A percentile compares a stretch with the other conserved stretches of the same genome.
Evolutionary conservation across 441 rosid genomes (phyloP).

Genomic region (Pelargonium australe): DNA sequence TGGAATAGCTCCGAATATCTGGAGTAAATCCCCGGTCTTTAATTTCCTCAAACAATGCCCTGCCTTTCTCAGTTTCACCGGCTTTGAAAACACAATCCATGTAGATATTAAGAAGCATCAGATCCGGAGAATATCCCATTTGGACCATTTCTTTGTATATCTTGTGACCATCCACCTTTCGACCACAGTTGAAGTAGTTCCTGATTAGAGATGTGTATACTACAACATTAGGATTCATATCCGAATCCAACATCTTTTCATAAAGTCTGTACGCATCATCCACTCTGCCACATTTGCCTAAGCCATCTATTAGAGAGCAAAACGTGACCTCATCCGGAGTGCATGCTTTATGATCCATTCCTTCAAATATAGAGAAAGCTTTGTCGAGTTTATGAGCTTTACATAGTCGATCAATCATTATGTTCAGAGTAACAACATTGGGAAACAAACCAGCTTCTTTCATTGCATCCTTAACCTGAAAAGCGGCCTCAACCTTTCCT

Average conservation of each 20-base stretch:
- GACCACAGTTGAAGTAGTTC: slow-evolving; percentile 68
- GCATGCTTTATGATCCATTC: slow-evolving; percentile 66
- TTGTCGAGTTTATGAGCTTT: slow-evolving; percentile 77
- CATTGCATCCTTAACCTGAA: slow-evolving; percentile 71
- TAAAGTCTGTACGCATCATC: slow-evolving; percentile 79
- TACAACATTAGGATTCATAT: slow-evolving; percentile 50
- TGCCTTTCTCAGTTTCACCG: slow-evolving; percentile 80
- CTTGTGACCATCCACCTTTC: slow-evolving; percentile 94
- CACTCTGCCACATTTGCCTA: slow-evolving; percentile 79
- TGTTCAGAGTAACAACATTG: slow-evolving; percentile 71
- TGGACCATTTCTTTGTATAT: slow-evolving; percentile 76
- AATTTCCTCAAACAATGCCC: slow-evolving; percentile 74
- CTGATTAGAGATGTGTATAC: slow-evolving; percentile 75
- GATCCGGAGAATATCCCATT: slow-evolving; percentile 64
- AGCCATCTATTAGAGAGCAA: slow-evolving; percentile 83
- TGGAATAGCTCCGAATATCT: slow-evolving; percentile 72
- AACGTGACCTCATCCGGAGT: slow-evolving; percentile 70
- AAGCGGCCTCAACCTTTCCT: slow-evolving; percentile 62
- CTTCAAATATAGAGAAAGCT: slow-evolving; percentile 68
- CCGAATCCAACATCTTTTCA: slow-evolving; percentile 75
- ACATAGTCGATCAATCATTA: slow-evolving; percentile 89
- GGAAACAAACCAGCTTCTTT: slow-evolving; percentile 78
- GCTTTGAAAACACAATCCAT: slow-evolving; percentile 93
- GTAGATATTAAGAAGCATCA: slow-evolving; percentile 71
- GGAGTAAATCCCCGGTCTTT: slow-evolving; percentile 58